These are phyloP conservation scores for Suillus sp. DNA, from an alignment of 768 basidiomycete genomes.

Conservation along the genomic window DNA sequence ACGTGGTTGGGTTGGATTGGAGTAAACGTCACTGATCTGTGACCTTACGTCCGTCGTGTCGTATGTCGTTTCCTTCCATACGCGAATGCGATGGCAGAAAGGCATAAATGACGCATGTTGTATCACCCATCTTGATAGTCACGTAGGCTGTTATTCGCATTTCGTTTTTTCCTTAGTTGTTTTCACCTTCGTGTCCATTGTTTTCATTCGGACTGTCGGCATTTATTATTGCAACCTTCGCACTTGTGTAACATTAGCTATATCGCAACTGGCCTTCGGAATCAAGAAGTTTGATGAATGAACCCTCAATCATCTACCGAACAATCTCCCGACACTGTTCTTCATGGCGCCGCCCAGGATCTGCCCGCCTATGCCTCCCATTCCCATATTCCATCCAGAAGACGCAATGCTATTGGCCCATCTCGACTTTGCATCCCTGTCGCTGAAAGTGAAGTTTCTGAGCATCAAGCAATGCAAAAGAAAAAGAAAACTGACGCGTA, in stretches of 20 bases:
- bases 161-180: constrained; percentile 20
- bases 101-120: constrained; percentile 10
- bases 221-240: constrained; percentile 28
- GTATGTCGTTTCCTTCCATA: constrained; percentile 10
- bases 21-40: constrained; percentile 28
- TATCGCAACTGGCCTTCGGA: constrained; percentile 16
- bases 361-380: constrained; percentile 85
- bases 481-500: constrained; percentile 66
- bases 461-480: constrained; percentile 13
- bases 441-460: constrained; percentile 43
- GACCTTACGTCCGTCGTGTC: constrained; percentile 14
- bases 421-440: constrained; percentile 89
- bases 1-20: constrained; percentile 72
- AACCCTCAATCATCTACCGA: constrained; percentile 42
- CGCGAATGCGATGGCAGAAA: constrained; percentile 16
- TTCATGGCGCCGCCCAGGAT: constrained; percentile 81
- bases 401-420: constrained; percentile 81
- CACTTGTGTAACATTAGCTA: constrained; percentile 33
- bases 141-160: constrained; percentile 26
- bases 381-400: constrained; percentile 69
- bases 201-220: constrained; percentile 19
- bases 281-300: constrained; percentile 13
- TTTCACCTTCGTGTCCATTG: constrained; percentile 18
- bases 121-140: constrained; percentile 8
- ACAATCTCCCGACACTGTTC: constrained; percentile 77